Conservation (phyloP, 495 filamentous ascomycete species). For the Bacidia rubella region DNA sequence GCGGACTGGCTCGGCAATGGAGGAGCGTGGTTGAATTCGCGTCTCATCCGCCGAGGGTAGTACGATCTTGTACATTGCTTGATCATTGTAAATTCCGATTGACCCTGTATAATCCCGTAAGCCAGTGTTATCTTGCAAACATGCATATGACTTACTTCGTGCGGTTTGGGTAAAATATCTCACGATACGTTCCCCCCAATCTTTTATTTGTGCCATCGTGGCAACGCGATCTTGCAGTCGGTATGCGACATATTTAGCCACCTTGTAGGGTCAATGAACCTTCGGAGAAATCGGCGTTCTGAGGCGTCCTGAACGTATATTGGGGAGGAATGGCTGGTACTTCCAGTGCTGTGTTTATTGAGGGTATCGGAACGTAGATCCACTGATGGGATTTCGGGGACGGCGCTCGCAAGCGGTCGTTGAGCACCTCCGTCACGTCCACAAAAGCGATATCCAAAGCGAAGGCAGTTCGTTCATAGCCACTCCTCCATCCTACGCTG, state of each 20-base stretch:
- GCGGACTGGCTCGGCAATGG: neutral
- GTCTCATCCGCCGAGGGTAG: no score
- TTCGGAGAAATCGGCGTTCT: neutral
- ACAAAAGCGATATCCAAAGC: neutral
- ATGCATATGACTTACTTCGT: neutral
- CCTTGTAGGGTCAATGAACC: neutral
- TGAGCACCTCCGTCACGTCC: neutral
- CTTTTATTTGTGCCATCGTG: neutral
- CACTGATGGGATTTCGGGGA: neutral
- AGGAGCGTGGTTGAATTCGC: no score
- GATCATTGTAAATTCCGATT: neutral
- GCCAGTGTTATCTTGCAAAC: no score
- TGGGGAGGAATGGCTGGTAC: neutral
- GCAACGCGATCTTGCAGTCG: neutral
- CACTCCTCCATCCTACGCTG: neutral
- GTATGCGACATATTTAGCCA: neutral
- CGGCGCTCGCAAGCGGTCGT: neutral
- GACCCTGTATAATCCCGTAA: no score
- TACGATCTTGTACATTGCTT: neutral
- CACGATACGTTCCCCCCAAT: neutral
- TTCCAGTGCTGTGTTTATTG: neutral
- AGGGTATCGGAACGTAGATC: neutral
- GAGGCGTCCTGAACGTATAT: neutral
- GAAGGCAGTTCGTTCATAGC: neutral
- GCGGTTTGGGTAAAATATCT: neutral